phyloP scores from a whole-genome alignment of 768 basidiomycete species.

The Rubroboletus satanas region DNA sequence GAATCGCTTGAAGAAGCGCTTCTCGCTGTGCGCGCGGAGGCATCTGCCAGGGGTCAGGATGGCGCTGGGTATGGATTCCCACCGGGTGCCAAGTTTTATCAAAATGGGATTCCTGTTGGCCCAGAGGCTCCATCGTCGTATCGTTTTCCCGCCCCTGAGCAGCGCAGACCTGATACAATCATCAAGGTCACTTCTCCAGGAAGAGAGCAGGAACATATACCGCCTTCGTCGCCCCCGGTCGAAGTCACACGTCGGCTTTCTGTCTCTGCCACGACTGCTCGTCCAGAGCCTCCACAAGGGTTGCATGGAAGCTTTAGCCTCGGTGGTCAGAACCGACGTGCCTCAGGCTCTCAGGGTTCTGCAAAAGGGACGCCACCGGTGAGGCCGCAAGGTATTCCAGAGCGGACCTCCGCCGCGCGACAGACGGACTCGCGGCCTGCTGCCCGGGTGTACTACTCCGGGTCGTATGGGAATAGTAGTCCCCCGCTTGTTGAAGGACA shows the following conservation, averaged over 20 bases:
- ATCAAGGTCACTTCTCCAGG: conserved; percentile 41
- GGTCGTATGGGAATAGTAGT: conserved; percentile 19
- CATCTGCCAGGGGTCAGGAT: conserved; percentile 15
- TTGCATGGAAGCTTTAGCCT: conserved; percentile 16
- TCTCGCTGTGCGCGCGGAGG: conserved; percentile 25
- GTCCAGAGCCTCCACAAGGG: conserved; percentile 40
- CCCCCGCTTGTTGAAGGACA: conserved; percentile 11
- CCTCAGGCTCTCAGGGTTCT: conserved; percentile 11
- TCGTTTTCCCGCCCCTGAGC: conserved; percentile 45
- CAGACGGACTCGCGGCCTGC: conserved; percentile 21
- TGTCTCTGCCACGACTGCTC: conserved; percentile 37
- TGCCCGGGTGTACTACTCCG: conserved; percentile 19
- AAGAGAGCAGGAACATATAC: conserved; percentile 36
- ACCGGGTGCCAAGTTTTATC: conserved; percentile 27
- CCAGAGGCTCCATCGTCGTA: conserved; percentile 38
- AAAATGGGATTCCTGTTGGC: conserved; percentile 36
- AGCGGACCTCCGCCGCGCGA: conserved; percentile 19
- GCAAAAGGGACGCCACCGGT: conserved; percentile 20
- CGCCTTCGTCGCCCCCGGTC: conserved; percentile 45
- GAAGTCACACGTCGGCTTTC: conserved; percentile 48
- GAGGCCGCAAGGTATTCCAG: conserved; percentile 16
- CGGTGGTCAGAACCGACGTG: conserved; percentile 19
- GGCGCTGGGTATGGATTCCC: conserved; percentile 14
- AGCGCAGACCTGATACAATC: conserved; percentile 32
- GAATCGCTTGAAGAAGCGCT: conserved; percentile 62